Evolutionary conservation across 371 early-diverging fungal species (phyloP), one percentile per base, ranked within the genome.

Genomic region (Mortierella sp.): DNA sequence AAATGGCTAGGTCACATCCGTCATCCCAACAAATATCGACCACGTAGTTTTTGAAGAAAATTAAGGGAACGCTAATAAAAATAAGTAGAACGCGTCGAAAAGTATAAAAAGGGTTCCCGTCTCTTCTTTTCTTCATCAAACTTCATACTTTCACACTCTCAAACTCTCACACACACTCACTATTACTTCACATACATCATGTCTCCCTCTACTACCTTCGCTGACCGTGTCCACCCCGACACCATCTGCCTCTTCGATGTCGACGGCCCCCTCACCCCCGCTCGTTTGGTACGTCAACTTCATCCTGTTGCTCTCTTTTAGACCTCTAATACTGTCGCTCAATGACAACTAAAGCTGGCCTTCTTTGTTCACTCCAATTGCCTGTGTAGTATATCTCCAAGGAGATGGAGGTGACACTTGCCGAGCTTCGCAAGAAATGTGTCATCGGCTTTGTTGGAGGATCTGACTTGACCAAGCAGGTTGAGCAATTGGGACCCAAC

Each of bases 381-480:
- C 41, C 18, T 18, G 32, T 44, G 24, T 79, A 94, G 95, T 82
- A 83, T 56, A 89, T 96, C 87, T 93, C 96, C 43, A 89, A 92
- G 12, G 95, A 95, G 84, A 98, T 99, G 94, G 89, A 91, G 77
- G 88, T 95, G 63, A 93, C 96, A 70, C 94, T 99, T 38, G 90
- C 88, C 21, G 91, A 92, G 54, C 91, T 99, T 68, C 95, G 97
- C 84, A 96, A 97, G 89, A 95, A 96, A 90, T 96, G 95, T 48
- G 97, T 95, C 49, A 93, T 99, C 80, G 99, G 99, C 11, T 99
- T 99, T 89, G 99, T 99, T 54, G 99, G 99, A 70, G 99, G 99
- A 41, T 97, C 97, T 55, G 99, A 99, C 88, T 89, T 99, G 75
- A 89, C 77, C 84, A 99, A 99, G 93, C 99, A 99, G 90, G 88